phyloP scores from a whole-genome alignment of 768 basidiomycete species.

The Botryobasidium botryosum region DNA sequence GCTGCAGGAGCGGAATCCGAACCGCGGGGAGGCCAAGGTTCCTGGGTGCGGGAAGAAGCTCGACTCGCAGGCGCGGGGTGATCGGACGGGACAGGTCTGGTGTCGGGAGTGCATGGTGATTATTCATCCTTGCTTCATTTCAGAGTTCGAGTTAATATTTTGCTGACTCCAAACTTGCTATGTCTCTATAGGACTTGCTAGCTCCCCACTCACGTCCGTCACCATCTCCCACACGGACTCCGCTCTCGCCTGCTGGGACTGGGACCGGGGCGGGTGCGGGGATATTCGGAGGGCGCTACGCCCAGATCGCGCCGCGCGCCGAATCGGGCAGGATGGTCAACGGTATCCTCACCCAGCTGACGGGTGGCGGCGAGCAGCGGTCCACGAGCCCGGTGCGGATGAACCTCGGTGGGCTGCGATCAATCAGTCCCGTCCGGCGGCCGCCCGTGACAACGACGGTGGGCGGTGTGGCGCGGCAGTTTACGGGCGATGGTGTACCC shows the following conservation, averaged over 20 bases:
- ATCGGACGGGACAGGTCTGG: constrained; percentile 54
- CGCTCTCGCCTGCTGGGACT: too few species aligned
- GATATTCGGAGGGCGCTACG: too few species aligned
- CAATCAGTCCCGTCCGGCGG: constrained; percentile 4
- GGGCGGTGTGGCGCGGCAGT: constrained; percentile 4
- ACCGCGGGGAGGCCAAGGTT: constrained; percentile 30
- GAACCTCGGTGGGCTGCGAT: constrained; percentile 22
- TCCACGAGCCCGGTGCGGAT: constrained; percentile 55
- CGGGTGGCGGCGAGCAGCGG: too few species aligned
- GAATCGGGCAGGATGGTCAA: too few species aligned
- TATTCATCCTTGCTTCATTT: constrained; percentile 7
- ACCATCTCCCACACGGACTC: too few species aligned
- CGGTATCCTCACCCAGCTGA: too few species aligned
- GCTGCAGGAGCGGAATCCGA: constrained; percentile 1
- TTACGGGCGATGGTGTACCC: constrained; percentile 8
- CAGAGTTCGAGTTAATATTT: constrained; percentile 9
- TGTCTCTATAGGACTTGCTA: too few species aligned
- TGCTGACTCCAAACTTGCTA: too few species aligned
- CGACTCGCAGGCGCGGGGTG: constrained; percentile 67
- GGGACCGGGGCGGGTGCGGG: too few species aligned
- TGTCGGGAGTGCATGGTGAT: constrained; percentile 71
- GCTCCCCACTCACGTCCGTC: too few species aligned
- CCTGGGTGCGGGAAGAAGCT: constrained; percentile 72
- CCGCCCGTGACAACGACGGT: background rate
- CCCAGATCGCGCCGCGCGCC: too few species aligned